Conservation (phyloP, 2,329 filamentous ascomycete species). For the Alternaria sp. region DNA sequence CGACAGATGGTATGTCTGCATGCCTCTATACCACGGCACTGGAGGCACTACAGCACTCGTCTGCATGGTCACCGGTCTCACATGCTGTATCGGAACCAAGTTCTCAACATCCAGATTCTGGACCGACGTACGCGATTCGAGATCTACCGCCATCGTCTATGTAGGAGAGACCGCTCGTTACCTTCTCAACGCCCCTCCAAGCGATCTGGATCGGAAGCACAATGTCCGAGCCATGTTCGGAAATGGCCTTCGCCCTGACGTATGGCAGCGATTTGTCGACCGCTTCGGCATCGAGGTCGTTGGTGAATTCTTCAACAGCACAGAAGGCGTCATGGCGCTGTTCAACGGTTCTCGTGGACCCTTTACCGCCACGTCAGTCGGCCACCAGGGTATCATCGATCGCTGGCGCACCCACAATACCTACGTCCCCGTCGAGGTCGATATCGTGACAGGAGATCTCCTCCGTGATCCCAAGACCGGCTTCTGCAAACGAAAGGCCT, state of each 20-base stretch:
- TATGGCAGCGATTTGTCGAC: slow-evolving; percentile 71
- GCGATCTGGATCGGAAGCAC: slow-evolving; percentile 68
- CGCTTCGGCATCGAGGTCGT: slow-evolving; percentile 70
- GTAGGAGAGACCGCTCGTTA: slow-evolving; percentile 81
- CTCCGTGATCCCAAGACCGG: slow-evolving; percentile 72
- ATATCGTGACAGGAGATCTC: slow-evolving; percentile 73
- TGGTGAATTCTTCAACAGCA: slow-evolving; percentile 79
- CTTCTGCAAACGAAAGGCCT: slow-evolving; percentile 69
- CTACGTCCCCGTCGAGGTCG: slow-evolving; percentile 72
- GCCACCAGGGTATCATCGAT: slow-evolving; percentile 72
- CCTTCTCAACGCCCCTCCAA: slow-evolving; percentile 71
- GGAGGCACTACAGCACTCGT: slow-evolving; percentile 67
- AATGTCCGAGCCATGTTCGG: slow-evolving; percentile 68
- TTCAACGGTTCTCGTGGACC: slow-evolving; percentile 67
- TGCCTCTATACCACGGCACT: slow-evolving; percentile 81
- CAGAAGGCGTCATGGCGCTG: slow-evolving; percentile 73
- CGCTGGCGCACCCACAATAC: slow-evolving; percentile 62
- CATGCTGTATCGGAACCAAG: slow-evolving; percentile 69
- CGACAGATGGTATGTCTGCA: slow-evolving; percentile 77
- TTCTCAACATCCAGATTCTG: slow-evolving; percentile 77
- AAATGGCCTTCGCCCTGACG: slow-evolving; percentile 73
- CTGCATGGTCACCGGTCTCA: slow-evolving; percentile 64
- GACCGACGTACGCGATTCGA: slow-evolving; percentile 72
- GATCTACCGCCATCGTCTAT: slow-evolving; percentile 76
- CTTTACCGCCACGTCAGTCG: slow-evolving; percentile 70